Evolutionary conservation across 805 yeast genomes (phyloP).

Genomic region (Nakazawaea pomicola): DNA sequence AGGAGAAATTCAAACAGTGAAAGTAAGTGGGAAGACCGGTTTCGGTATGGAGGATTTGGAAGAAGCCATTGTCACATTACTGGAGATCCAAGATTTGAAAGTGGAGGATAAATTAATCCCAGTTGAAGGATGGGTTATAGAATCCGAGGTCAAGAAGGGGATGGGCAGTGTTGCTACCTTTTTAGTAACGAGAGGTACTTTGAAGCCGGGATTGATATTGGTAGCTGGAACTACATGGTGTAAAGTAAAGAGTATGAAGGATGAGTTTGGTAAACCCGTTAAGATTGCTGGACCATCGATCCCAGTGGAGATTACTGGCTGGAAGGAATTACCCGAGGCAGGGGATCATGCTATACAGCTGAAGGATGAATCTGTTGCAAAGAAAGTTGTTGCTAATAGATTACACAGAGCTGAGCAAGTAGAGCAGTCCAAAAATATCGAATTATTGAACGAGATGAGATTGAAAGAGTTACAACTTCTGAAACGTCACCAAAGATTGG

Average conservation of each 20-base stretch:
- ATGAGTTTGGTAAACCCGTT: slow-evolving; percentile 63
- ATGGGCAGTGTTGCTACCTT: slow-evolving; percentile 85
- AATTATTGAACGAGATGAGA: slow-evolving; percentile 64
- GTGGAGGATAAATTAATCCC: slow-evolving; percentile 50
- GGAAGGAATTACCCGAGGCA: slow-evolving; percentile 90
- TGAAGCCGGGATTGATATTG: slow-evolving; percentile 64
- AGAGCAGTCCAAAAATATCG: slow-evolving; percentile 61
- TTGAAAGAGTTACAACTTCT: slow-evolving; percentile 47
- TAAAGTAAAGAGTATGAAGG: slow-evolving; percentile 71
- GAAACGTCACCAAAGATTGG: slow-evolving; percentile 46
- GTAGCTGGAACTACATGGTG: slow-evolving; percentile 88
- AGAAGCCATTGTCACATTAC: slow-evolving; percentile 79
- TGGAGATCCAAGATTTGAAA: slow-evolving; percentile 77
- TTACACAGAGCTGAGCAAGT: slow-evolving; percentile 44
- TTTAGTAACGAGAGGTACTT: slow-evolving; percentile 71
- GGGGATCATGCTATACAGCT: slow-evolving; percentile 85
- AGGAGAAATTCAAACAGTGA: slow-evolving; percentile 88
- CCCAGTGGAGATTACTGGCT: slow-evolving; percentile 88
- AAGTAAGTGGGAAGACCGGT: slow-evolving; percentile 87
- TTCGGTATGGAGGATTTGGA: slow-evolving; percentile 85
- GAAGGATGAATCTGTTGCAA: slow-evolving; percentile 66
- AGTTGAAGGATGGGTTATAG: slow-evolving; percentile 85
- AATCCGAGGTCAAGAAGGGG: slow-evolving; percentile 76
- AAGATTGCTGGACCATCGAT: slow-evolving; percentile 77
- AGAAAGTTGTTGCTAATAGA: slow-evolving; percentile 67